Conservation (phyloP, 495 filamentous ascomycete species). For the Elasticomyces elasticus region DNA sequence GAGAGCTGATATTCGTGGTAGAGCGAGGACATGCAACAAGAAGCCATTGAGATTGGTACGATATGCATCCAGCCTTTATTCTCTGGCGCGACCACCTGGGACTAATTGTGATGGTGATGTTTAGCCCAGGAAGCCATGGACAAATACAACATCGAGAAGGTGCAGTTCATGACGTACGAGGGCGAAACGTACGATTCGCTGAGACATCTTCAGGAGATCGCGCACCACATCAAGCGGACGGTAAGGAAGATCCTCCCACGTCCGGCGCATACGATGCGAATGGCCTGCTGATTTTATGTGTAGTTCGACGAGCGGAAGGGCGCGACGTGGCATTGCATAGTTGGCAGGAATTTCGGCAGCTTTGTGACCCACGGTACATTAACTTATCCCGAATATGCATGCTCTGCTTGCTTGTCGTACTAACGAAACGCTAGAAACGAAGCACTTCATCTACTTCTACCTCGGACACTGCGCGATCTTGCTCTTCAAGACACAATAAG, state of each 20-base stretch:
- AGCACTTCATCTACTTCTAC: constrained; percentile 99
- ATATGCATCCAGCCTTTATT: neutral
- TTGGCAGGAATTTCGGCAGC: constrained; percentile 95
- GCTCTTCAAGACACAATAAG: constrained; percentile 95
- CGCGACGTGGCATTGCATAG: constrained; percentile 97
- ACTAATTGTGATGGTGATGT: neutral
- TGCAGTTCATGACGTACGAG: constrained; percentile 21
- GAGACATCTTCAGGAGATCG: constrained; percentile 61
- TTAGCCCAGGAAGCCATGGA: constrained; percentile 87
- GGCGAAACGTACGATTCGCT: constrained; percentile 5
- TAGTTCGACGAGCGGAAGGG: constrained; percentile 87
- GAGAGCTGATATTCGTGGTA: constrained; percentile 28
- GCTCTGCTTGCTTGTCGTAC: neutral
- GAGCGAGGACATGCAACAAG: constrained; percentile 95
- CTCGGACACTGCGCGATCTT: constrained; percentile 97
- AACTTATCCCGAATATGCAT: neutral
- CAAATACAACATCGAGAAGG: constrained; percentile 90
- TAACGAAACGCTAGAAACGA: constrained; percentile 58
- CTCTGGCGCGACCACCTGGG: constrained; percentile 3
- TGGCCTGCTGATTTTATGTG: neutral
- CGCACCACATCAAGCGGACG: constrained; percentile 93
- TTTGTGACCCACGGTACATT: constrained; percentile 90
- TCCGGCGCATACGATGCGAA: neutral
- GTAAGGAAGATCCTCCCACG: constrained; percentile 38
- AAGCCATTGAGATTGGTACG: constrained; percentile 89